A percentile compares a stretch with the other conserved stretches of the same genome.
phyloP scores from a whole-genome alignment of 2,329 filamentous ascomycete species.

The Nigrograna mackinnonii region DNA sequence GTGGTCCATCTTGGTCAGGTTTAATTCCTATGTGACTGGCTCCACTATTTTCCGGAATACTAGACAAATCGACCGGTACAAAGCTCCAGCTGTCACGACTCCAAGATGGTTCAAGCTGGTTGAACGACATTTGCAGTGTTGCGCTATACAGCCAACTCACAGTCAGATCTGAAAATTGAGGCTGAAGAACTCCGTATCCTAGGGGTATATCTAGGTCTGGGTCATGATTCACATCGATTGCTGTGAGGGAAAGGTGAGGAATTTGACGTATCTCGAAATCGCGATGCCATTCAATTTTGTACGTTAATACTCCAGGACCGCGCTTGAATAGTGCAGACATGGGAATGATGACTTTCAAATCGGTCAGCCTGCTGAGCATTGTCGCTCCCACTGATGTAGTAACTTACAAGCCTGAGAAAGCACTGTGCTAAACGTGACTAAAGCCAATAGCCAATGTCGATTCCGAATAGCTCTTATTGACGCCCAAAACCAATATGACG shows the following conservation, averaged over 20 bases:
- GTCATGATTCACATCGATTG: too few relatives aligned
- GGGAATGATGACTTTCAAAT: background rate
- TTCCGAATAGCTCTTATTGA: background rate
- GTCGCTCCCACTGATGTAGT: background rate
- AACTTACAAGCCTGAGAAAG: background rate
- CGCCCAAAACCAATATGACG: background rate
- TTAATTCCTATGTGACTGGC: too few relatives aligned
- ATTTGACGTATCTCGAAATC: background rate
- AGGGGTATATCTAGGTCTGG: too few relatives aligned
- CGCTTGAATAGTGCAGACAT: background rate
- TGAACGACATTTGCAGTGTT: constrained; percentile 11
- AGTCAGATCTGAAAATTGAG: too few relatives aligned
- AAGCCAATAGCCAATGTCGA: background rate
- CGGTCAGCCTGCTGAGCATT: too few relatives aligned
- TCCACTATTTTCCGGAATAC: too few relatives aligned
- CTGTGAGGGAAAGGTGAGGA: background rate
- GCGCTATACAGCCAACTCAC: constrained; percentile 16
- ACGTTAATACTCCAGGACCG: background rate
- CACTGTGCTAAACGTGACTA: background rate
- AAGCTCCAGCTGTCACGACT: constrained; percentile 26
- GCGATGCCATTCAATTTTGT: background rate
- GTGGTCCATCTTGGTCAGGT: too few relatives aligned
- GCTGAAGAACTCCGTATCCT: too few relatives aligned
- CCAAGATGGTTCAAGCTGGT: constrained; percentile 15
- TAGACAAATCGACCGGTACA: constrained; percentile 13